These are phyloP conservation scores for Przewalskia tangutica DNA, from an alignment of 257 asterid species.

Conservation along the genomic window DNA sequence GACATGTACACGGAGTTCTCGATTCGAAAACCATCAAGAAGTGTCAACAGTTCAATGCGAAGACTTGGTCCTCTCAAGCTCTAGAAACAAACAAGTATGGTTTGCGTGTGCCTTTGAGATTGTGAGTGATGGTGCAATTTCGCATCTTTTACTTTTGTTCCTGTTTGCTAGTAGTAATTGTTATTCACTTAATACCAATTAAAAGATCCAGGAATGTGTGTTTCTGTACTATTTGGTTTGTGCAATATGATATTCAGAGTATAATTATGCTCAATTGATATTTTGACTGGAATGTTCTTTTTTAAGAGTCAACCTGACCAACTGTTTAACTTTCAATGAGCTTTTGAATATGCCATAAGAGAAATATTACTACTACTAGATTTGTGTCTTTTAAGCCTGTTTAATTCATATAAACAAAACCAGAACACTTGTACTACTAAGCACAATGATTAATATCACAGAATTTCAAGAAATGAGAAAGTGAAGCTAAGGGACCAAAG, in stretches of 20 bases:
- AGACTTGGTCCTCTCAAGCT: slow-evolving; percentile 63
- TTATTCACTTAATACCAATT: background rate
- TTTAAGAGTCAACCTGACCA: background rate
- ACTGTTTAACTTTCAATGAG: background rate
- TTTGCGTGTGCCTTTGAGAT: background rate
- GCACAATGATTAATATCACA: background rate
- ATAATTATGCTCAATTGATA: background rate
- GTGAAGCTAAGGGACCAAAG: background rate
- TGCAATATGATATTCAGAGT: background rate
- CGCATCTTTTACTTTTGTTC: background rate
- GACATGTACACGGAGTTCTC: slow-evolving; percentile 46
- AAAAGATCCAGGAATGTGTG: background rate
- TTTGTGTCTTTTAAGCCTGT: background rate
- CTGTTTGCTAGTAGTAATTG: background rate
- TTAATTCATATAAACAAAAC: background rate
- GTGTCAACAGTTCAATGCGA: slow-evolving; percentile 47
- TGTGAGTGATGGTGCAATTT: background rate
- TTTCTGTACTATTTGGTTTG: background rate
- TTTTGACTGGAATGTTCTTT: background rate
- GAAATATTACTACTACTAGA: background rate
- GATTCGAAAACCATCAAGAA: slow-evolving; percentile 19
- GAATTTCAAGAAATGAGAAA: background rate
- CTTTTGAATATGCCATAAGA: background rate
- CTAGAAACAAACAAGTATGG: slow-evolving; percentile 4
- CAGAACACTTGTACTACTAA: background rate